Evolutionary conservation across 1,139 yeast genomes (phyloP).

Genomic region (Magnusiomyces suaveolens): DNA sequence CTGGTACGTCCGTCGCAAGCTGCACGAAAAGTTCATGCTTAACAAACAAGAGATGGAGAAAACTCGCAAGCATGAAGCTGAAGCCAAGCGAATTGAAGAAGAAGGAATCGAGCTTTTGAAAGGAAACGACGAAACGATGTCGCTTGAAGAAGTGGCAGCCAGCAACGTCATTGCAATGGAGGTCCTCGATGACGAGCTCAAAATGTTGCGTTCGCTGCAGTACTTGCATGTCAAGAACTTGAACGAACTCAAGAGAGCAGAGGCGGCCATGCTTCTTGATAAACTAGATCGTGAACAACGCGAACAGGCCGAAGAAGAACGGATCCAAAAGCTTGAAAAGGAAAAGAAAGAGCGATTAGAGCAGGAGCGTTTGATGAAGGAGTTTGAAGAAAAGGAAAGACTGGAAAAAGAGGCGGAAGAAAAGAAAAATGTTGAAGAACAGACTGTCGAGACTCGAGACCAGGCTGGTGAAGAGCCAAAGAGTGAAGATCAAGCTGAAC

Average conservation of each 20-base stretch:
- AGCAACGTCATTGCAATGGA: not conserved
- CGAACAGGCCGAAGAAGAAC: not conserved
- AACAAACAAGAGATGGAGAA: not conserved
- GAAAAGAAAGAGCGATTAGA: constrained; percentile 3
- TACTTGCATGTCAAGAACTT: not conserved
- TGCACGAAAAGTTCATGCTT: not conserved
- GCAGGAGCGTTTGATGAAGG: constrained; percentile 5
- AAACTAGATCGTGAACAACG: not conserved
- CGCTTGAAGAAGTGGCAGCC: not conserved
- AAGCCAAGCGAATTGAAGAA: not conserved
- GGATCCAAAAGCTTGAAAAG: not conserved
- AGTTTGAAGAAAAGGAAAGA: not conserved
- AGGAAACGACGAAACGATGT: not conserved
- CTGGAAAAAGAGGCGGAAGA: constrained; percentile 10
- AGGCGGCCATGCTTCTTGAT: not conserved
- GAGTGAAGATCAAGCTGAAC: constrained; percentile 13
- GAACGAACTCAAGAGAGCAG: not conserved
- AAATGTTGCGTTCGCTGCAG: not conserved
- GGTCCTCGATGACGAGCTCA: not conserved
- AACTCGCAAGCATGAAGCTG: not conserved
- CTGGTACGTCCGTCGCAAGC: not conserved
- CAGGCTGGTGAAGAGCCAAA: not conserved
- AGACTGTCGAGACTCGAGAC: constrained; percentile 7
- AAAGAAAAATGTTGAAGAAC: constrained; percentile 37
- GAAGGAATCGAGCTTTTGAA: not conserved